These are phyloP conservation scores for Xylaria cubensis DNA, from an alignment of 495 filamentous ascomycete genomes.

Conservation along the genomic window DNA sequence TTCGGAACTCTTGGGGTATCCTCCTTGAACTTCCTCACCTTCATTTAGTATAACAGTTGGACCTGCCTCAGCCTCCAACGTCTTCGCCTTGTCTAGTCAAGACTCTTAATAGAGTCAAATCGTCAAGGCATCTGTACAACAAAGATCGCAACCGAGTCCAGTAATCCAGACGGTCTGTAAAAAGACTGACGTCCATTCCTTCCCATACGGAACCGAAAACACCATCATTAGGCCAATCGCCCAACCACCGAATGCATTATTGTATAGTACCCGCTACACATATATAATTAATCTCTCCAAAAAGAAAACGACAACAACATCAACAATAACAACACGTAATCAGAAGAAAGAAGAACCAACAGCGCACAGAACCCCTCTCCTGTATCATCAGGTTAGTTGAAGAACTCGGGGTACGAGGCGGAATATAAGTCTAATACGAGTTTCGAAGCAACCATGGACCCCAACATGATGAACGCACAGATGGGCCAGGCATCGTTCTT, in stretches of 20 bases:
- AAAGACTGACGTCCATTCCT: conserved; percentile 57
- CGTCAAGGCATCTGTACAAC: conserved; percentile 50
- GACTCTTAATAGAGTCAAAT: conserved; percentile 34
- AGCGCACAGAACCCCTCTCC: background rate
- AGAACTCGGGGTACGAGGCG: conserved; percentile 4
- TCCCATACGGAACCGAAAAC: conserved; percentile 51
- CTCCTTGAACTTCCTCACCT: conserved; percentile 50
- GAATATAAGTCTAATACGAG: conserved; percentile 19
- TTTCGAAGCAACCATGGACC: conserved; percentile 49
- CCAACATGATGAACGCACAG: conserved; percentile 56
- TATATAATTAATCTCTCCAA: conserved; percentile 52
- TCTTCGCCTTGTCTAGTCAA: conserved; percentile 34
- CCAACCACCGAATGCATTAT: conserved; percentile 41
- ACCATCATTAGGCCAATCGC: conserved; percentile 59
- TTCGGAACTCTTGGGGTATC: conserved; percentile 48
- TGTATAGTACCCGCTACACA: conserved; percentile 50
- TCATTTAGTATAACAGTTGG: conserved; percentile 45
- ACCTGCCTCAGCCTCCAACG: conserved; percentile 30
- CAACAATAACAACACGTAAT: conserved; percentile 18
- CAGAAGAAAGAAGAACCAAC: conserved; percentile 25
- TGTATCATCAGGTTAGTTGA: conserved; percentile 27
- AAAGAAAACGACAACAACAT: conserved; percentile 40
- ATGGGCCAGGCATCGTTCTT: conserved; percentile 85
- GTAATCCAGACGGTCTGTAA: conserved; percentile 48
- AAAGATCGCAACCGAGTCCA: conserved; percentile 48